phyloP scores from a whole-genome alignment of 345 rosid species.

The Noccaea caerulescens region DNA sequence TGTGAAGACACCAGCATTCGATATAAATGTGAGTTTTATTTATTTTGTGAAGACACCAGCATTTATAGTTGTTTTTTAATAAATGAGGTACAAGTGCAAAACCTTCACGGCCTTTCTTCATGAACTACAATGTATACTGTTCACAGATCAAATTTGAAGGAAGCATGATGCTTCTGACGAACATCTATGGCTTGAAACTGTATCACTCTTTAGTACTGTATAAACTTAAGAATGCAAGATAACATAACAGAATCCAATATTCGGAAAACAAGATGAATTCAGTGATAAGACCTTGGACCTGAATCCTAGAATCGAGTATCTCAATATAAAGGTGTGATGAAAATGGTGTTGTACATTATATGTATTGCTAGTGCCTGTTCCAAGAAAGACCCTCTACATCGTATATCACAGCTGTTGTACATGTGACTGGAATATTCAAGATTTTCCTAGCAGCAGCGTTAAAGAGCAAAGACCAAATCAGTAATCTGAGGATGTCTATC shows the following conservation, averaged over 20 bases:
- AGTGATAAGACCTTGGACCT: background rate
- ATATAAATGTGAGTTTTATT: too few species aligned
- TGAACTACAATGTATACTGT: too few species aligned
- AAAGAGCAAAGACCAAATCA: conserved; percentile 1
- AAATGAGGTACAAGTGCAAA: conserved; percentile 1
- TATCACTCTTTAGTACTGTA: too few species aligned
- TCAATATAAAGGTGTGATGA: conserved; percentile 4
- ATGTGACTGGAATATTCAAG: background rate
- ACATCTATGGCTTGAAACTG: conserved; percentile 7
- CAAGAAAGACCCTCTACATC: background rate
- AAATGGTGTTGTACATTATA: conserved; percentile 20
- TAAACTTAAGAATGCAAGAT: background rate
- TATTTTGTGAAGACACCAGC: too few species aligned
- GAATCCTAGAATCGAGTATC: background rate
- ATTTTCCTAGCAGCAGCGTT: conserved; percentile 25
- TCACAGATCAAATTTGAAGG: background rate
- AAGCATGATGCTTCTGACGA: conserved; percentile 2
- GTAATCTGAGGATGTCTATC: background rate
- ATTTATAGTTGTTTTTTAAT: too few species aligned
- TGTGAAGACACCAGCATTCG: too few species aligned
- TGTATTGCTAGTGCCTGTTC: conserved; percentile 4
- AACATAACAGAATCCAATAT: background rate
- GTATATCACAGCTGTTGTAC: background rate
- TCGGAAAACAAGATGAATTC: background rate
- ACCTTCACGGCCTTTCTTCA: background rate